Evolutionary conservation across 169 alveolate genomes (phyloP), one percentile per base, ranked within the genome.

Genomic region (Eimeria nieschulzi): DNA sequence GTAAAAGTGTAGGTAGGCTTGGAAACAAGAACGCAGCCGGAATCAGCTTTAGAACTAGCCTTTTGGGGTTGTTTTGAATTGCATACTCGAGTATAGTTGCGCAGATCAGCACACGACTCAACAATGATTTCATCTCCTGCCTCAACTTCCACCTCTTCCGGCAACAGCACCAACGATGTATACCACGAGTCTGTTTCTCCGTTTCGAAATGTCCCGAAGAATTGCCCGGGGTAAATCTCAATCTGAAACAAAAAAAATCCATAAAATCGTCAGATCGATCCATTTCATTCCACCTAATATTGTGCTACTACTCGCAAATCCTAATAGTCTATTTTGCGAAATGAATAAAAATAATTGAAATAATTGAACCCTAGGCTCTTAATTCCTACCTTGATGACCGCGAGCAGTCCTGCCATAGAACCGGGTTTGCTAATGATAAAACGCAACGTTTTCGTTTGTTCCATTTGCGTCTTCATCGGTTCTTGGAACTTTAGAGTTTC

Each of bases 171-270:
- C 68, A 83, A 55, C 46, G 91, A 70, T 9, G 91, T 83, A 64
- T 83, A 83, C 91, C 91, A 83, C 2, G 91, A 83, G 55, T 83
- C 83, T 15, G 91, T 83, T 68, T 83, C 83, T 53, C 91, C 91
- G 54, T 70, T 71, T 19, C 83, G 83, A 79, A 68, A 71, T 8
- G 91, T 83, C 55, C 91, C 91, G 25, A 83, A 83, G 21, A 83
- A 83, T 51, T n/a, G 19, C 25, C 83, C 83, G 25, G 80, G 91
- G 71, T 83, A 83, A 12, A 79, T 79, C 46, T 79, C 87, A 56
- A 79, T 79, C 87, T 79, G 72, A 54, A 55, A 33, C 78, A 68
- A 13, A 25, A 33, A 33, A 0, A 33, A 33, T 33, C 3, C 46
- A 33, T 33, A 1, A 33, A 33, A 33, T 33, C 3, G 0, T 33